Percentiles rank a stretch among this genome's conserved stretches.
Conservation (phyloP, 208 protist genomes). For the Crithidia bombi region DNA sequence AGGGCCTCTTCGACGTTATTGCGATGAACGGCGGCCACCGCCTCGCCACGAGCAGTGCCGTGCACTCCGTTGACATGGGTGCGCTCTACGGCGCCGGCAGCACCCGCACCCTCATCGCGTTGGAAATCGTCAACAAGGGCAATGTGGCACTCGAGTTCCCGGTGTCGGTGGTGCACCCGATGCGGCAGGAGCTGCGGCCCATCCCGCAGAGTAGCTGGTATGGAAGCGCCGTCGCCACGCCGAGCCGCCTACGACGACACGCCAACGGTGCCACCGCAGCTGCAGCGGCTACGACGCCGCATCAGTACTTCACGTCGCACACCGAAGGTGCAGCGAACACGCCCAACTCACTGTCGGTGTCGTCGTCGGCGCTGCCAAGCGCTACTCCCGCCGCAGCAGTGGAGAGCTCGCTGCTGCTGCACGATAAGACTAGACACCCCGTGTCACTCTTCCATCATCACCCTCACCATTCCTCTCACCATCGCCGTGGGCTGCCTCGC, state of each 20-base stretch:
- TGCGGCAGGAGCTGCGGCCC: slow-evolving; percentile 76
- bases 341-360: slow-evolving; percentile 5
- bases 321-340: background rate
- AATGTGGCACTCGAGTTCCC: slow-evolving; percentile 84
- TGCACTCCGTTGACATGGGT: slow-evolving; percentile 61
- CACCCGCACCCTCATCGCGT: slow-evolving; percentile 55
- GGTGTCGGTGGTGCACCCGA: slow-evolving; percentile 81
- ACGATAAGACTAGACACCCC: slow-evolving; percentile 5
- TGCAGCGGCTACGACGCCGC: background rate
- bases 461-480: slow-evolving; percentile 19
- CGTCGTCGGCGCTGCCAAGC: background rate
- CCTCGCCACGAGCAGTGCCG: slow-evolving; percentile 45
- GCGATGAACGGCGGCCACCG: slow-evolving; percentile 53
- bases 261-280: slow-evolving; percentile 2
- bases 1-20: slow-evolving; percentile 82
- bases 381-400: background rate
- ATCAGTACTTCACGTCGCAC: background rate
- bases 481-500: background rate
- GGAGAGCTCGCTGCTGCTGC: background rate
- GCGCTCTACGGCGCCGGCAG: slow-evolving; percentile 75
- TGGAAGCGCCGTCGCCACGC: slow-evolving; percentile 14
- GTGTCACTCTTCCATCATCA: background rate
- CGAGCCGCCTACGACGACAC: background rate
- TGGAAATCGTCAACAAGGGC: slow-evolving; percentile 81
- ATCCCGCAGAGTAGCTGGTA: slow-evolving; percentile 32